phyloP scores from a whole-genome alignment of 345 rosid species.

The Syzygium aromaticum region DNA sequence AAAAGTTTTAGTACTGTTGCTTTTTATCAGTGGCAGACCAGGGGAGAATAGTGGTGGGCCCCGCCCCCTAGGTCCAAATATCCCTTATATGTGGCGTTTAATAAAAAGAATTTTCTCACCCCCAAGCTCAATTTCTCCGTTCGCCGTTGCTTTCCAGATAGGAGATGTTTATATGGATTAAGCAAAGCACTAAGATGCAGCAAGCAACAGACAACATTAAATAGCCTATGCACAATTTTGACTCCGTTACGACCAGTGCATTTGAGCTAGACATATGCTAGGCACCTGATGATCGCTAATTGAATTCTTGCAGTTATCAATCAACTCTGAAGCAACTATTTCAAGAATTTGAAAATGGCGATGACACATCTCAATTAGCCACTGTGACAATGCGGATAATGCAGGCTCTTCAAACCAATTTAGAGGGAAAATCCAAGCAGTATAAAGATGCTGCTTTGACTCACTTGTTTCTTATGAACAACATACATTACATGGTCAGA shows the following conservation, averaged over 20 bases:
- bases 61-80: neutral
- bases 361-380: constrained; percentile 71
- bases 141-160: neutral
- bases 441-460: constrained; percentile 87
- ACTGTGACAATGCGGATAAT: constrained; percentile 87
- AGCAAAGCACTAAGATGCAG: neutral
- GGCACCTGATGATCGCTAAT: neutral
- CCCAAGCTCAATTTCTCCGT: neutral
- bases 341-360: constrained; percentile 74
- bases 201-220: neutral
- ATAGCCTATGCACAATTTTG: neutral
- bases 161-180: neutral
- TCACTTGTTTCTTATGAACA: constrained; percentile 92
- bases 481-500: constrained; percentile 98
- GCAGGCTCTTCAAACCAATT: constrained; percentile 99
- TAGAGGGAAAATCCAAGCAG: constrained; percentile 95
- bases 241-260: neutral
- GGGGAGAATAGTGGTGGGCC: neutral
- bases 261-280: neutral
- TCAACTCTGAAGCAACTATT: constrained; percentile 95
- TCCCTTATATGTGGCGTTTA: neutral
- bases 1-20: neutral
- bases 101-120: neutral
- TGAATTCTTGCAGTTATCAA: constrained; percentile 60
- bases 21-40: neutral